phyloP scores from a whole-genome alignment of 495 filamentous ascomycete species.

The Peziza echinospora region DNA sequence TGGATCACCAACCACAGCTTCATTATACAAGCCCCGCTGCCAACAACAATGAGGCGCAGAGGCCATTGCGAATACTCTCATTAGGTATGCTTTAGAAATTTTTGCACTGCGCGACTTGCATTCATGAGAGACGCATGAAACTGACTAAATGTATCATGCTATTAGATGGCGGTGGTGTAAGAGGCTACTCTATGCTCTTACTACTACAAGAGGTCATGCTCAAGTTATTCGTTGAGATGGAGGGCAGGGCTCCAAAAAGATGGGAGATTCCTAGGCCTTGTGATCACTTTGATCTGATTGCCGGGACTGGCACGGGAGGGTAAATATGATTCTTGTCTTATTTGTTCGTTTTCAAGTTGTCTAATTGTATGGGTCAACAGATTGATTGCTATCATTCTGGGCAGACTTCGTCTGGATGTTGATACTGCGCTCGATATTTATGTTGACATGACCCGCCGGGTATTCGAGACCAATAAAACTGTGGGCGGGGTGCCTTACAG shows the following conservation, averaged over 20 bases:
- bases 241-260: conserved; percentile 25
- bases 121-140: conserved; percentile 6
- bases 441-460: conserved; percentile 73
- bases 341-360: too few relatives aligned
- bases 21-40: too few relatives aligned
- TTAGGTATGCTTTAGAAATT: neutral
- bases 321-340: too few relatives aligned
- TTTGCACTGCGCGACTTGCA: neutral
- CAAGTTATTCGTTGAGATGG: conserved; percentile 47
- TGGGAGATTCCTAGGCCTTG: conserved; percentile 88
- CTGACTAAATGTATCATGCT: conserved; percentile 6
- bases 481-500: conserved; percentile 83
- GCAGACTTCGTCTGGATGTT: conserved; percentile 70
- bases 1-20: too few relatives aligned
- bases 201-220: conserved; percentile 55
- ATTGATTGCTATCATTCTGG: conserved; percentile 89
- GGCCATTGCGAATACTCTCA: neutral
- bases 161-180: conserved; percentile 94
- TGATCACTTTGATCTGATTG: conserved; percentile 95
- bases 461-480: conserved; percentile 97
- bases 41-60: too few relatives aligned
- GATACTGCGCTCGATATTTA: conserved; percentile 95
- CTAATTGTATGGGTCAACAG: neutral
- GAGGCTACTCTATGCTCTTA: conserved; percentile 69
- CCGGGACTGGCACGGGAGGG: conserved; percentile 44